These are phyloP conservation scores for Albatrellus sp. DNA, from an alignment of 1,284 basidiomycete species.

Conservation along the genomic window DNA sequence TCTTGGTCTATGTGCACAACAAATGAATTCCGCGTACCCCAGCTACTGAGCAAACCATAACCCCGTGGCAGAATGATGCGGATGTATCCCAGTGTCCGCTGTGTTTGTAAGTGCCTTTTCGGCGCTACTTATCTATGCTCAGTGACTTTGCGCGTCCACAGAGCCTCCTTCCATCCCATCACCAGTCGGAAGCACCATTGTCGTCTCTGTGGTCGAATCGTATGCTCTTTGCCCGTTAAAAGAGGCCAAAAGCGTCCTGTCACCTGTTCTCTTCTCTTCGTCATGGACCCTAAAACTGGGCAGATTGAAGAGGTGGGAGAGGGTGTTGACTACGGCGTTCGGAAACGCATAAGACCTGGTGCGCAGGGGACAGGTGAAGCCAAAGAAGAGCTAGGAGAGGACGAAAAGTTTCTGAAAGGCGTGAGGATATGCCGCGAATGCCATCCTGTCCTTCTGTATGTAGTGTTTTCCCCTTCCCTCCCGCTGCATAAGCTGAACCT, in stretches of 20 bases:
- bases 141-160: slow-evolving; percentile 15
- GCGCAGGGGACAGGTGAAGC: slow-evolving; percentile 18
- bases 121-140: neutral
- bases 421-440: slow-evolving; percentile 79
- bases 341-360: slow-evolving; percentile 24
- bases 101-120: slow-evolving; percentile 53
- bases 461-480: neutral
- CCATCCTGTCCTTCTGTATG: slow-evolving; percentile 66
- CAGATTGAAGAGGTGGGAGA: slow-evolving; percentile 78
- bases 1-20: slow-evolving; percentile 8
- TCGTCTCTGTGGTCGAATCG: slow-evolving; percentile 84
- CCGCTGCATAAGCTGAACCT: slow-evolving; percentile 3
- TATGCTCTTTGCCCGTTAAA: slow-evolving; percentile 84
- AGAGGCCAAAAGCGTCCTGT: slow-evolving; percentile 53
- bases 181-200: slow-evolving; percentile 96
- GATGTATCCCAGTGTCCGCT: slow-evolving; percentile 70
- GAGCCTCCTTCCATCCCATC: slow-evolving; percentile 76
- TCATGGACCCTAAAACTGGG: slow-evolving; percentile 65
- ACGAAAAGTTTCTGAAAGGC: slow-evolving; percentile 73
- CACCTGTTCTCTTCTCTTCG: slow-evolving; percentile 68
- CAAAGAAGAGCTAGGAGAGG: slow-evolving; percentile 38
- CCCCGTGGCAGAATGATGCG: slow-evolving; percentile 88
- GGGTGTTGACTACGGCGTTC: slow-evolving; percentile 77
- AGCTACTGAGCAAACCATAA: slow-evolving; percentile 86
- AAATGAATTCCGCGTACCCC: neutral